Evolutionary conservation across 2,329 filamentous ascomycete species (phyloP).

Genomic region (Mycogone perniciosa): DNA sequence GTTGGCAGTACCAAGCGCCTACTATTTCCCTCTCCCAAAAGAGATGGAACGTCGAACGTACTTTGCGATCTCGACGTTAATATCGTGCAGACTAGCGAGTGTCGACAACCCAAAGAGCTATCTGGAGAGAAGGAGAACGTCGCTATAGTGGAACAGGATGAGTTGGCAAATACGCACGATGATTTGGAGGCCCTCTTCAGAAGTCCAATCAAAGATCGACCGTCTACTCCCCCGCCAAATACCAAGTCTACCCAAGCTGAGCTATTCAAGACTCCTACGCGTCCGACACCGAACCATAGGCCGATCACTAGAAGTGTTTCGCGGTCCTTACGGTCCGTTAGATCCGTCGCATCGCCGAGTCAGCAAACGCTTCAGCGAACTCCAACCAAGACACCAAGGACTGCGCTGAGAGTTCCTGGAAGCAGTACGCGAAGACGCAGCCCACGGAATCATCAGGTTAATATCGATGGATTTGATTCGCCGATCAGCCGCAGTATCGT

Average conservation of each 20-base stretch:
- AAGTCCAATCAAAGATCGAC: slow-evolving; percentile 40
- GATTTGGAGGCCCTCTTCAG: slow-evolving; percentile 62
- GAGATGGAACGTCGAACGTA: slow-evolving; percentile 55
- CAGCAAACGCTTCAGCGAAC: slow-evolving; percentile 41
- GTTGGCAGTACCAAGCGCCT: slow-evolving; percentile 58
- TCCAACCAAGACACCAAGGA: slow-evolving; percentile 39
- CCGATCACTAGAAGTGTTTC: slow-evolving; percentile 57
- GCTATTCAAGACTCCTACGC: slow-evolving; percentile 56
- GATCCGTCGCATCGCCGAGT: slow-evolving; percentile 38
- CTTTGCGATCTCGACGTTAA: slow-evolving; percentile 54
- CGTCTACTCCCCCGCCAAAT: slow-evolving; percentile 48
- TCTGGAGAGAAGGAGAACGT: slow-evolving; percentile 41
- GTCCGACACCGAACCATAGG: slow-evolving; percentile 54
- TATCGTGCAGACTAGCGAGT: slow-evolving; percentile 38
- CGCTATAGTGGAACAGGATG: slow-evolving; percentile 31
- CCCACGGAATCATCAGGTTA: slow-evolving; percentile 33
- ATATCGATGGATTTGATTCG: slow-evolving; percentile 41
- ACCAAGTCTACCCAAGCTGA: slow-evolving; percentile 34
- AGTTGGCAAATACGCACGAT: slow-evolving; percentile 36
- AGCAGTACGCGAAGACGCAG: slow-evolving; percentile 37
- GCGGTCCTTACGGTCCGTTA: slow-evolving; percentile 45
- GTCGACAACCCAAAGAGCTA: slow-evolving; percentile 30
- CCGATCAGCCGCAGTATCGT: slow-evolving; percentile 58
- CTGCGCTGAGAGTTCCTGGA: slow-evolving; percentile 19
- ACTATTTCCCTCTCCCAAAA: slow-evolving; percentile 70